Percentiles rank a stretch among this genome's conserved stretches.
phyloP scores from a whole-genome alignment of 2,329 filamentous ascomycete genomes.

The Fusarium coicis region DNA sequence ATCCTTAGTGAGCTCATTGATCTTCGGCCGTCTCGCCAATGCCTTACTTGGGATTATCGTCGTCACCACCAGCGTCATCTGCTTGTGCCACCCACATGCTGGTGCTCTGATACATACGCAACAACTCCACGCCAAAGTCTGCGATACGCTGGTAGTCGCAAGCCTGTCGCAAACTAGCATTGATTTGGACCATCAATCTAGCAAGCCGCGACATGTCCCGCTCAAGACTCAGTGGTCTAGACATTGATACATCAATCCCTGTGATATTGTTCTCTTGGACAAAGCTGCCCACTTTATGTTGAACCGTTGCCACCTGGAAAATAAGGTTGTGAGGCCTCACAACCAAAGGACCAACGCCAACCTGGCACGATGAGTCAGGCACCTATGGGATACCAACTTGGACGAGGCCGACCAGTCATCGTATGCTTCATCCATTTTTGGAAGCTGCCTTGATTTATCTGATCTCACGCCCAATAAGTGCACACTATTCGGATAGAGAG shows the following conservation, averaged over 20 bases:
- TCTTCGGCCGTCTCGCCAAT: slow-evolving; percentile 21
- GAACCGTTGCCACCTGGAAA: slow-evolving; percentile 12
- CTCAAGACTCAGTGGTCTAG: neutral
- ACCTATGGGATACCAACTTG: slow-evolving; percentile 1
- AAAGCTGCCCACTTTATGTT: slow-evolving; percentile 23
- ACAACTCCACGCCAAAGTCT: neutral
- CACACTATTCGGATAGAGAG: slow-evolving; percentile 7
- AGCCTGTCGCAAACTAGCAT: neutral
- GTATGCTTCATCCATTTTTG: slow-evolving; percentile 2
- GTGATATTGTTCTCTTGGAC: neutral
- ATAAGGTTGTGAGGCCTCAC: slow-evolving; percentile 24
- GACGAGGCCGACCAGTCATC: slow-evolving; percentile 21
- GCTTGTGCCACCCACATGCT: slow-evolving; percentile 33
- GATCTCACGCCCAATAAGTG: slow-evolving; percentile 21
- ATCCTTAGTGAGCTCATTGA: slow-evolving; percentile 2
- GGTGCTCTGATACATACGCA: slow-evolving; percentile 23
- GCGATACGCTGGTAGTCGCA: slow-evolving; percentile 3
- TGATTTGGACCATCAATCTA: neutral
- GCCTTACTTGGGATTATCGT: slow-evolving; percentile 18
- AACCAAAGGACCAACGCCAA: slow-evolving; percentile 9
- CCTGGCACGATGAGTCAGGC: slow-evolving; percentile 32
- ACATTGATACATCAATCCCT: neutral
- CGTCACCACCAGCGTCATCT: slow-evolving; percentile 37
- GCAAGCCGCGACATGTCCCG: neutral
- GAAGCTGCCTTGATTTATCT: slow-evolving; percentile 3